These are phyloP conservation scores for Torulaspora maleeae DNA, from an alignment of 805 yeast species.

Conservation along the genomic window DNA sequence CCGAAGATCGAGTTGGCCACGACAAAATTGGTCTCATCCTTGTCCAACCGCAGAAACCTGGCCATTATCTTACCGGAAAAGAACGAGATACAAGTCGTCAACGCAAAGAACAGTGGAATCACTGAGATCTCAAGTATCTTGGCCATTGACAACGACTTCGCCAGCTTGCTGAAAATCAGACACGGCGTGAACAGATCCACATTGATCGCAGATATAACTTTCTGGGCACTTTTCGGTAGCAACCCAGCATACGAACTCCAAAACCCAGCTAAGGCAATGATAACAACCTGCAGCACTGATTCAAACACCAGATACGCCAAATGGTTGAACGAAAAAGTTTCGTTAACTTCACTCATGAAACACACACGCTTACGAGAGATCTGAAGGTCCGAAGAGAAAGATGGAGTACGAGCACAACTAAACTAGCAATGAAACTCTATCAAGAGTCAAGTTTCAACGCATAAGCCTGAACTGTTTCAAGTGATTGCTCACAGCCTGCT, in stretches of 20 bases:
- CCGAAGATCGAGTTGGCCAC: slow-evolving; percentile 97
- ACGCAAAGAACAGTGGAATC: slow-evolving; percentile 78
- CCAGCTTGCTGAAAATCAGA: slow-evolving; percentile 79
- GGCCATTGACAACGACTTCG: slow-evolving; percentile 60
- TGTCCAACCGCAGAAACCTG: slow-evolving; percentile 52
- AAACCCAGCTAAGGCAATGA: slow-evolving; percentile 82
- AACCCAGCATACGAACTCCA: slow-evolving; percentile 73
- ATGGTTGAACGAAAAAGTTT: slow-evolving; percentile 31
- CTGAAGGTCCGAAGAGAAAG: too few species aligned
- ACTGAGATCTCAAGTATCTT: slow-evolving; percentile 76
- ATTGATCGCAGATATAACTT: slow-evolving; percentile 67
- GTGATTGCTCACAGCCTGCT: too few species aligned
- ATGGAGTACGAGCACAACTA: too few species aligned
- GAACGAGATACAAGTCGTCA: slow-evolving; percentile 75
- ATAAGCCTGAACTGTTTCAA: too few species aligned
- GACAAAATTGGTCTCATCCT: slow-evolving; percentile 80
- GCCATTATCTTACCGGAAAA: slow-evolving; percentile 56
- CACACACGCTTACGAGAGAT: background rate
- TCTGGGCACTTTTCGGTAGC: slow-evolving; percentile 69
- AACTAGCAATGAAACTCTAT: too few species aligned
- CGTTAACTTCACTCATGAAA: slow-evolving; percentile 12
- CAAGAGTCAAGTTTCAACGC: too few species aligned
- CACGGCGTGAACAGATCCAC: slow-evolving; percentile 95
- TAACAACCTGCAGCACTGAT: slow-evolving; percentile 86
- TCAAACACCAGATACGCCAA: slow-evolving; percentile 70